Conservation (phyloP, 106 monocot species). For the Narthecium ossifragum region DNA sequence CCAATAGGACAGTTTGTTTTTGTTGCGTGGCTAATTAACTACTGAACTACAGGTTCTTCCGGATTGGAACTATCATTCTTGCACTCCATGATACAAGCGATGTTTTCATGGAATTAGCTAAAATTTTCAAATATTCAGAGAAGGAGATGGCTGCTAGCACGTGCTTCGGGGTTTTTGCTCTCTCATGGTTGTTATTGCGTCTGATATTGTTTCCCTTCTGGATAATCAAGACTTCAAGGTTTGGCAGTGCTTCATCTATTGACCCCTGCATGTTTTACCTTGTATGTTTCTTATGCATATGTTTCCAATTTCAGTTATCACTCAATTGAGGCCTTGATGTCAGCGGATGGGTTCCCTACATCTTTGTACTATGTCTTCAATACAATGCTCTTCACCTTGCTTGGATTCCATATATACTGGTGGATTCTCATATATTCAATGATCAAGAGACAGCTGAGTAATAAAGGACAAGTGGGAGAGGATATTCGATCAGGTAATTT, state of each 20-base stretch:
- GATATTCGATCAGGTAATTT: constrained; percentile 89
- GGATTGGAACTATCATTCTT: constrained; percentile 78
- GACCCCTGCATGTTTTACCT: not conserved
- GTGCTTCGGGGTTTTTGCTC: constrained; percentile 75
- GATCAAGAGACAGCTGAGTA: constrained; percentile 64
- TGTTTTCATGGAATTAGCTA: constrained; percentile 86
- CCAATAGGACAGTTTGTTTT: no score
- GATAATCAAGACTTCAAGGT: constrained; percentile 83
- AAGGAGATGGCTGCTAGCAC: constrained; percentile 75
- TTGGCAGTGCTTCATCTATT: not conserved
- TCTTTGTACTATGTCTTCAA: constrained; percentile 69
- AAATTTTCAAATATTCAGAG: constrained; percentile 89
- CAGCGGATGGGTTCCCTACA: constrained; percentile 22
- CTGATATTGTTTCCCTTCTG: constrained; percentile 86
- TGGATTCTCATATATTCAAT: constrained; percentile 82
- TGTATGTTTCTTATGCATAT: not conserved
- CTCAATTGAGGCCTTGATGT: constrained; percentile 26
- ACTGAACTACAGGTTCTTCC: constrained; percentile 56
- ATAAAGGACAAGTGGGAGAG: constrained; percentile 84
- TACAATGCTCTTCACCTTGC: constrained; percentile 72
- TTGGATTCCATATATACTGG: constrained; percentile 90
- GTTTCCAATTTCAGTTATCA: constrained; percentile 47
- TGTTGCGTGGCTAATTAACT: no score
- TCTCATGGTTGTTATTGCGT: constrained; percentile 73
- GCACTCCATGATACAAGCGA: constrained; percentile 85